Base-by-base conservation (phyloP, 495 filamentous ascomycete species). In the Emericellopsis terricola region DNA sequence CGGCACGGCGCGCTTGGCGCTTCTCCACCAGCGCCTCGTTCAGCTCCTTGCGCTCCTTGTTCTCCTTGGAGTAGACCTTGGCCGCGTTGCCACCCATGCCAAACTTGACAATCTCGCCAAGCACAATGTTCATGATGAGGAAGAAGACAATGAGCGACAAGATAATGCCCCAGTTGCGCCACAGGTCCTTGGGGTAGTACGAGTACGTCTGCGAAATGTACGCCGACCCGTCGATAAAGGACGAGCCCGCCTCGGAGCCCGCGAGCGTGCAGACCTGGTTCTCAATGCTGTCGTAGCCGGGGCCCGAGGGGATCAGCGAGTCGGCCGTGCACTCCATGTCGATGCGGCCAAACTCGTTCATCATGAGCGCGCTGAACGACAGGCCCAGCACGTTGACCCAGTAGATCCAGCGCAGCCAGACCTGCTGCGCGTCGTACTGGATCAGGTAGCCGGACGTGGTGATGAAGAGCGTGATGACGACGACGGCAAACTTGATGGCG, bases 381-480 rank as follows among this genome's bases (percentile, higher is more conserved):
- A 85, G 62, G 23, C 79, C 79, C 4, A 87, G 62, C 1, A 77
- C 69, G 37, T 85, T 86, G 47, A 86, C 64, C 50, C 71, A 87
- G 55, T 80, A 85, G 28, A 87, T 76, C 81, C 81, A 86, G 14
- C 74, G 54, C 15, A 83, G 52, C 80, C 80, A 85, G 5, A 74
- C 72, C 37, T 81, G 71, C 30, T 76, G 59, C 5, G 52, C 60
- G 16, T 73, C 66, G 43, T 71, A 82, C 39, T 82, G 78, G 38
- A 87, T 81, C 9, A 86, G 53, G 53, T 89, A 89, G 8, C 82
- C 82, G 4, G 70, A 74, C 0, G 81, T 87, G 24, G 81, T 48
- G 20, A 91, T 71, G 47, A 84, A 80, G 11, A 86, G 50, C 0
- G 79, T 84, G 44, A 91, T 81, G 17, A 78, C 69, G 1, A 78